These are phyloP conservation scores for Trametes meyenii DNA, from an alignment of 768 basidiomycete genomes.

Conservation along the genomic window DNA sequence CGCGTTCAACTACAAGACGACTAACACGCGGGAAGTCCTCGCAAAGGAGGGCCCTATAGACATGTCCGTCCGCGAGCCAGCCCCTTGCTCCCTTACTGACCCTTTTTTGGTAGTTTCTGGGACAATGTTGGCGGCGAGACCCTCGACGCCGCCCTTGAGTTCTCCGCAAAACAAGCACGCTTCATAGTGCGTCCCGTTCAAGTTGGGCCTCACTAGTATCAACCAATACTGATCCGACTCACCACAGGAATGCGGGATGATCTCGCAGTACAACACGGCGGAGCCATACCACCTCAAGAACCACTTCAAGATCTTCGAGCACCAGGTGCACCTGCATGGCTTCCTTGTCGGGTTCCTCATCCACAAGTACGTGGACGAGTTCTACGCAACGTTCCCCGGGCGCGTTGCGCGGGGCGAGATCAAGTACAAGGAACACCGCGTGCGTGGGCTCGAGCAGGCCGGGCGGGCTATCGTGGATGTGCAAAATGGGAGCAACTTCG, in stretches of 20 bases:
- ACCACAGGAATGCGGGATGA: constrained; percentile 35
- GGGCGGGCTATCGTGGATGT: constrained; percentile 40
- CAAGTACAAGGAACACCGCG: constrained; percentile 40
- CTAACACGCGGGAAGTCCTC: constrained; percentile 52
- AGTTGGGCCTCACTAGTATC: neutral
- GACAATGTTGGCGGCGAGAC: constrained; percentile 38
- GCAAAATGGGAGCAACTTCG: constrained; percentile 38
- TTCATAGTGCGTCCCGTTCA: constrained; percentile 28
- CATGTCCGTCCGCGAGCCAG: constrained; percentile 28
- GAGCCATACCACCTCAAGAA: constrained; percentile 30
- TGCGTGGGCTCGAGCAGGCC: constrained; percentile 37
- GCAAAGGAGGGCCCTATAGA: constrained; percentile 59
- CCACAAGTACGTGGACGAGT: constrained; percentile 32
- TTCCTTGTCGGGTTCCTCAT: constrained; percentile 33
- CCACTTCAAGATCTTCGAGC: constrained; percentile 30
- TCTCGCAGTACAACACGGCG: constrained; percentile 30
- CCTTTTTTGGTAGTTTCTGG: constrained; percentile 30
- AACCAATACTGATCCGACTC: neutral
- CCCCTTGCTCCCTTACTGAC: neutral
- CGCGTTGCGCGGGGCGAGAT: constrained; percentile 39
- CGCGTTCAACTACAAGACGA: constrained; percentile 75
- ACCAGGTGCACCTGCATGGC: constrained; percentile 35
- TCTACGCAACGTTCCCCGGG: constrained; percentile 34
- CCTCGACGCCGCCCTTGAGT: constrained; percentile 33
- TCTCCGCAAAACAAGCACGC: constrained; percentile 17